phyloP scores from a whole-genome alignment of 2,329 filamentous ascomycete genomes.

The Mycosphaerella sp. region DNA sequence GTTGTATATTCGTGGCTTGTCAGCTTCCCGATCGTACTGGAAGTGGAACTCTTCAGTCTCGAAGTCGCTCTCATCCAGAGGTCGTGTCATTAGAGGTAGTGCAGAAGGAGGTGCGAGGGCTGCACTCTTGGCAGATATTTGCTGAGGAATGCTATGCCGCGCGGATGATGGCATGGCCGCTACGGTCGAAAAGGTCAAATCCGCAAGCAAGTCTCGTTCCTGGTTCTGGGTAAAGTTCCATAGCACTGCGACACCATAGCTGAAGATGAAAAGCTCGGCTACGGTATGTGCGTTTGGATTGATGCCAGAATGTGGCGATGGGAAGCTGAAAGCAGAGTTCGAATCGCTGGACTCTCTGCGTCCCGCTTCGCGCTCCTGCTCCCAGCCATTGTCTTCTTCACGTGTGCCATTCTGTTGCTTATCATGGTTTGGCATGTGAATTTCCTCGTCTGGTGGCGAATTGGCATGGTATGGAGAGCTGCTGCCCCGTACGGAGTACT shows the following conservation, averaged over 20 bases:
- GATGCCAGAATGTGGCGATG: slow-evolving; percentile 48
- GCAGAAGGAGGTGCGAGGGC: slow-evolving; percentile 37
- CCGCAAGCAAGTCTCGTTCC: slow-evolving; percentile 92
- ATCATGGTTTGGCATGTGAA: slow-evolving; percentile 7
- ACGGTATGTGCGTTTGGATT: slow-evolving; percentile 68
- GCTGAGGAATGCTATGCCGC: slow-evolving; percentile 13
- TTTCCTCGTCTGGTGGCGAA: slow-evolving; percentile 14
- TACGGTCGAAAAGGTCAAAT: slow-evolving; percentile 70
- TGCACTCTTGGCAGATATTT: slow-evolving; percentile 25
- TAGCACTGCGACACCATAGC: slow-evolving; percentile 94
- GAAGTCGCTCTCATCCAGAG: slow-evolving; percentile 80
- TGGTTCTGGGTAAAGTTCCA: slow-evolving; percentile 98
- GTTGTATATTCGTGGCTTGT: slow-evolving; percentile 88
- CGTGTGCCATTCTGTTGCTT: slow-evolving; percentile 10
- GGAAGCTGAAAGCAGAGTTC: slow-evolving; percentile 40
- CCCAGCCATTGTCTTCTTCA: slow-evolving; percentile 16
- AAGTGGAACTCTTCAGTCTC: slow-evolving; percentile 99
- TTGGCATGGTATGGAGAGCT: slow-evolving; percentile 16
- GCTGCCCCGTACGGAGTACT: slow-evolving; percentile 38
- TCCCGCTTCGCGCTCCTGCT: slow-evolving; percentile 16
- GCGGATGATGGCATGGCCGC: slow-evolving; percentile 16
- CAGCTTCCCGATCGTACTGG: slow-evolving; percentile 82
- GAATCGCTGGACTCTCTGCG: slow-evolving; percentile 24
- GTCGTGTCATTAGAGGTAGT: slow-evolving; percentile 65
- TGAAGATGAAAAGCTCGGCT: slow-evolving; percentile 95